Evolutionary conservation across 2,329 filamentous ascomycete species (phyloP), one percentile per base, ranked within the genome.

Genomic region (Fusarium xylarioides): DNA sequence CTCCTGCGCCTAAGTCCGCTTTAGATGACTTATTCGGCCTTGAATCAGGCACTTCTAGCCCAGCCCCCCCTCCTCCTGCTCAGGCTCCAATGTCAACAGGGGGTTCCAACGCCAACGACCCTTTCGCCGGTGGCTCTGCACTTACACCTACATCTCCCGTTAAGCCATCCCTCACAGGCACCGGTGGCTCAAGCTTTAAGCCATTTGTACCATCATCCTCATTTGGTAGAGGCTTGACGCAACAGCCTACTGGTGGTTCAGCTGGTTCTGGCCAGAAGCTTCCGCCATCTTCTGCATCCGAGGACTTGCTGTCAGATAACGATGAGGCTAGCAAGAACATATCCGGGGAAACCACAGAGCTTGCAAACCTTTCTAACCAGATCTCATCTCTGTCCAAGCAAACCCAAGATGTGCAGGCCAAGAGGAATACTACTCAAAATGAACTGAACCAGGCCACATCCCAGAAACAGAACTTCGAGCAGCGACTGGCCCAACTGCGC

Each of bases 311-410:
- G n/a, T 94, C 93, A 21, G 95, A 98, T 76, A 92, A 91, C 73
- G 95, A 98, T 74, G 95, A 97, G 78, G 91, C 95, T 62, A 95
- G 92, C 83, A 96, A 93, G 81, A 97, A 93, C 80, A 86, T 98
- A 32, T 96, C 93, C 1, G 92, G 91, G 73, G 96, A 99, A 79
- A 96, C 95, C 5, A 92, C 93, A 1, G 96, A 99, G 81, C 87
- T 99, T 65, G 96, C 95, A 57, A 98, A 99, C 80, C 87, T 99
- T 76, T 98, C 95, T 2, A 98, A 97, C 81, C 96, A 98, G 81
- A 94, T 99, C 73, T 92, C 94, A 37, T 95, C 93, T 5, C 84
- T 99, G 62, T 93, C 95, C 1, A 97, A 92, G 79, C 95, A 99
- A 83, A 97, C 97, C 91, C 94, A 97, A 80, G 94, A 95, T 75